Conservation (phyloP, 305 asterid genomes). For the Fraxinus velutina region DNA sequence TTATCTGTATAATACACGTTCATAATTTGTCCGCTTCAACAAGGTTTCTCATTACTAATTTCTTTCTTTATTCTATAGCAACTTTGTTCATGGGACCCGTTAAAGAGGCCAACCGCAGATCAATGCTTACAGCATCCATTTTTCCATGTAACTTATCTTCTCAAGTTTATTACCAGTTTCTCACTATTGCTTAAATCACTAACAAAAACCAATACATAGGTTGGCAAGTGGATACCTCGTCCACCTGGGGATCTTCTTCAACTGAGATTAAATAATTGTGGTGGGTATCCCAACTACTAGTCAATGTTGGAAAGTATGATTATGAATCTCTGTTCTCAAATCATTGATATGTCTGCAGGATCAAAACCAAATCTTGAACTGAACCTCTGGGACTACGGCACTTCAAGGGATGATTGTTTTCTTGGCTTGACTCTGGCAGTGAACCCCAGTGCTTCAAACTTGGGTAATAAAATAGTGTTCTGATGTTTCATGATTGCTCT, state of each 20-base stretch:
- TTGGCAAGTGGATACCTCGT: conserved; percentile 54
- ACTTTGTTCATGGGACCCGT: conserved; percentile 96
- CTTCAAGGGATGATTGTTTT: conserved; percentile 67
- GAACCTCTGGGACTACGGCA: conserved; percentile 85
- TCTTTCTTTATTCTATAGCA: conserved; percentile 45
- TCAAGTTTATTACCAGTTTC: conserved; percentile 19
- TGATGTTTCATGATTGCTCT: conserved; percentile 7
- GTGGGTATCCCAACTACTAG: conserved; percentile 27
- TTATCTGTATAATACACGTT: conserved; percentile 3
- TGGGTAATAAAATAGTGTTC: conserved; percentile 40
- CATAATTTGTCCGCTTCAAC: conserved; percentile 1
- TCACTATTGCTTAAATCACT: conserved; percentile 26
- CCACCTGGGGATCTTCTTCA: conserved; percentile 60
- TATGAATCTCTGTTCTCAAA: conserved; percentile 18
- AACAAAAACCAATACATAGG: conserved; percentile 46
- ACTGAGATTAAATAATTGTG: conserved; percentile 56
- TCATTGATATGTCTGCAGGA: conserved; percentile 40
- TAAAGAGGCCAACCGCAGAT: conserved; percentile 87
- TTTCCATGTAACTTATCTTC: conserved; percentile 56
- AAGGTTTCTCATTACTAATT: conserved; percentile 10
- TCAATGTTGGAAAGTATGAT: conserved; percentile 21
- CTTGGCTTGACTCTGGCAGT: conserved; percentile 94
- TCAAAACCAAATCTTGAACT: conserved; percentile 91
- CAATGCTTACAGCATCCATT: conserved; percentile 89
- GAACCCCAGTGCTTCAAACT: conserved; percentile 66